phyloP scores from a whole-genome alignment of 2,329 filamentous ascomycete species.

The Daldinia sp. region DNA sequence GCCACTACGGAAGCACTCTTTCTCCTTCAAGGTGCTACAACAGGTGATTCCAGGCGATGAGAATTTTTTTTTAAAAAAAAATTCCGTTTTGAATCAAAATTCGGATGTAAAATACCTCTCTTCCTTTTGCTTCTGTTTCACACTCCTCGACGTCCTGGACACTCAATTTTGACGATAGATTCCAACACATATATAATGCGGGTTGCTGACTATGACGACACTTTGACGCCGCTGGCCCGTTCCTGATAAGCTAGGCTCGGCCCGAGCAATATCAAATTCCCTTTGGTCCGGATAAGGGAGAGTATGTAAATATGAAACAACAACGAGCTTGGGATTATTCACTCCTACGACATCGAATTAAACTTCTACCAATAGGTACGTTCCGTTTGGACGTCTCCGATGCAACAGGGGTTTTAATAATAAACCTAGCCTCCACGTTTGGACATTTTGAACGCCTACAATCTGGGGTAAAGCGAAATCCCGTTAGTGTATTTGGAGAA shows the following conservation, averaged over 20 bases:
- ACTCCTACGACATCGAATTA: neutral
- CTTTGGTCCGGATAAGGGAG: conserved; percentile 38
- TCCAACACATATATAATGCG: neutral
- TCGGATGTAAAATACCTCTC: neutral
- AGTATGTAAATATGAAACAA: neutral
- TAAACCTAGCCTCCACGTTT: neutral
- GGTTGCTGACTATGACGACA: conserved; percentile 35
- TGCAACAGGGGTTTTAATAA: neutral
- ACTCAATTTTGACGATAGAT: neutral
- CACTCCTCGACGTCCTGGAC: neutral
- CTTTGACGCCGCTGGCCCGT: conserved; percentile 34
- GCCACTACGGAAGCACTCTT: conserved; percentile 30
- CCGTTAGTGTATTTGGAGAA: neutral
- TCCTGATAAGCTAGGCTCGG: conserved; percentile 40
- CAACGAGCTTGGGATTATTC: conserved; percentile 1
- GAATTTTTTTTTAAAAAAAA: neutral
- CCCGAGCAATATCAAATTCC: conserved; percentile 32
- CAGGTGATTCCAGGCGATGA: conserved; percentile 20
- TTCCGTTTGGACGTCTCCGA: neutral
- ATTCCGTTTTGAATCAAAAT: neutral
- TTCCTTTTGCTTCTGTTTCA: neutral
- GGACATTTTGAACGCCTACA: neutral
- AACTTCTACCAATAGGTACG: neutral
- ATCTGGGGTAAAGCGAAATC: conserved; percentile 4
- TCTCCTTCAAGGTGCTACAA: conserved; percentile 26